phyloP scores from a whole-genome alignment of 129 eudicot genomes.

The Cynara cardunculus region DNA sequence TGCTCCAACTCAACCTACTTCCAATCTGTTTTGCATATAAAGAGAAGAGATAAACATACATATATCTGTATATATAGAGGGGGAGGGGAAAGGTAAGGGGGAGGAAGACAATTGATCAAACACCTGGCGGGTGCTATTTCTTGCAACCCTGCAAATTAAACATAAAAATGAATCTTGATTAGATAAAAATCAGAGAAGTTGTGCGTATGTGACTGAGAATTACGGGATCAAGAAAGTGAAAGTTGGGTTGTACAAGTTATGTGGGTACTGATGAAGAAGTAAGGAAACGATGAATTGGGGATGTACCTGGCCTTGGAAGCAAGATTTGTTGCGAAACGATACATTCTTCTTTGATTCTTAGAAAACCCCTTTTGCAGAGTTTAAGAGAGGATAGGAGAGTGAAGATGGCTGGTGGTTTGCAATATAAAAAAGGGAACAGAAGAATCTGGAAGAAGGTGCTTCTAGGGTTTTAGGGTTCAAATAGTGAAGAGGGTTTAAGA shows the following conservation, averaged over 20 bases:
- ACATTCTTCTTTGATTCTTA: slow-evolving; percentile 31
- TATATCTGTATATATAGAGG: background rate
- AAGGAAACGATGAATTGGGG: background rate
- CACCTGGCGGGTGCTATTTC: slow-evolving; percentile 46
- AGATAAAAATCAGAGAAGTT: background rate
- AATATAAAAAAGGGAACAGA: slow-evolving; percentile 18
- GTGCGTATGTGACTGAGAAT: background rate
- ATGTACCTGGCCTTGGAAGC: slow-evolving; percentile 51
- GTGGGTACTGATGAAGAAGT: background rate
- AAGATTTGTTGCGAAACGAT: slow-evolving; percentile 55
- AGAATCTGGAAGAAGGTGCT: slow-evolving; percentile 51
- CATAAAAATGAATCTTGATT: background rate
- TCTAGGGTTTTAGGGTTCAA: slow-evolving; percentile 41
- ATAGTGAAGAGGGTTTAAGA: background rate
- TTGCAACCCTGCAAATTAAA: slow-evolving; percentile 41
- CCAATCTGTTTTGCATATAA: slow-evolving; percentile 35
- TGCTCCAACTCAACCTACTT: slow-evolving; percentile 55
- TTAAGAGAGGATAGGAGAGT: background rate
- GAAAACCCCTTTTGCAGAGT: too few species aligned
- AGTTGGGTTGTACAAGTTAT: background rate
- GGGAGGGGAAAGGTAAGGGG: background rate
- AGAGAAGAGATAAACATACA: background rate
- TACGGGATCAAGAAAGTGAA: background rate
- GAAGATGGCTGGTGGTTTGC: background rate
- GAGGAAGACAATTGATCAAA: background rate